phyloP scores from a whole-genome alignment of 805 yeast species.

The Saturnispora kantuleensis region DNA sequence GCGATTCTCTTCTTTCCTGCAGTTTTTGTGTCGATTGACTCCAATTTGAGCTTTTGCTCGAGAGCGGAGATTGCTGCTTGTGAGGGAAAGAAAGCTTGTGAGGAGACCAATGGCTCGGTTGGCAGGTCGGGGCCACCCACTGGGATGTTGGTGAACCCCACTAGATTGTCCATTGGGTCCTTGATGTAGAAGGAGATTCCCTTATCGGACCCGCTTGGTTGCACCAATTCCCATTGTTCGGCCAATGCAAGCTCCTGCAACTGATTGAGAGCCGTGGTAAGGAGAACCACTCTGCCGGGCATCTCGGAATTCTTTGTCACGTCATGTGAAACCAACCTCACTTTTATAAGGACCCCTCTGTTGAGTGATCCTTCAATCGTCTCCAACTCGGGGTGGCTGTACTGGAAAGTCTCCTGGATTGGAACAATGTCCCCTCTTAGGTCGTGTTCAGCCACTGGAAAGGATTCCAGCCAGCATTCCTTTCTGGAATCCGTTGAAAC shows the following conservation, averaged over 20 bases:
- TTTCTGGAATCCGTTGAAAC: conserved; percentile 54
- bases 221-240: conserved; percentile 15
- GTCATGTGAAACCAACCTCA: conserved; percentile 32
- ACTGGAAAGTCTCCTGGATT: conserved; percentile 29
- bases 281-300: conserved; percentile 31
- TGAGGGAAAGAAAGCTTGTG: conserved; percentile 10
- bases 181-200: conserved; percentile 27
- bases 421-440: conserved; percentile 19
- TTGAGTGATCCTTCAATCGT: conserved; percentile 12
- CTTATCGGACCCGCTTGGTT: conserved; percentile 9
- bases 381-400: conserved; percentile 15
- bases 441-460: conserved; percentile 34
- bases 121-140: conserved; percentile 8
- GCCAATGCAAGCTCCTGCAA: conserved; percentile 16
- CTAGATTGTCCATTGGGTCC: conserved; percentile 58
- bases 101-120: conserved; percentile 1
- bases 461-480: conserved; percentile 67
- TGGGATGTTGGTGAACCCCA: conserved; percentile 44
- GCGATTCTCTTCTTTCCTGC: conserved; percentile 43
- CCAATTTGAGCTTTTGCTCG: background rate
- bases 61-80: conserved; percentile 1
- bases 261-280: conserved; percentile 30
- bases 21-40: background rate
- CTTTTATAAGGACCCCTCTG: conserved; percentile 38
- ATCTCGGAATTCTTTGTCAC: conserved; percentile 27